A percentile compares a stretch with the other conserved stretches of the same genome.
Conservation (phyloP, 139 green algal species). For the Micractinium sp. region DNA sequence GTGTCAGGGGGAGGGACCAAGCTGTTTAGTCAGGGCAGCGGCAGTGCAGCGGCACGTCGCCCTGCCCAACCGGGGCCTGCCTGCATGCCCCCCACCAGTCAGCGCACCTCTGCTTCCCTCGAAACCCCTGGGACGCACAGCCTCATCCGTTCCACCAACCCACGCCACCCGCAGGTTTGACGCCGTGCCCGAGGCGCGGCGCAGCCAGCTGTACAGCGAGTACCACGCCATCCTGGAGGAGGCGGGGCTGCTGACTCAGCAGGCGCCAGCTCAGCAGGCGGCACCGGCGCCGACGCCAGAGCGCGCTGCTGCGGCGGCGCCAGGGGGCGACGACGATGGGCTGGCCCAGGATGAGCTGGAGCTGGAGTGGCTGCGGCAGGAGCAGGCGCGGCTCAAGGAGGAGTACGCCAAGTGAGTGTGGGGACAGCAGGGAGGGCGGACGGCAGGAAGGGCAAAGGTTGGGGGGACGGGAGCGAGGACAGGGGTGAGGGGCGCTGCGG, state of each 20-base stretch:
- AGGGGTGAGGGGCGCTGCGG: neutral
- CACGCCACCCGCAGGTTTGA: constrained; percentile 30
- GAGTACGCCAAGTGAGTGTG: constrained; percentile 54
- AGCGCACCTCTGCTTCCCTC: neutral
- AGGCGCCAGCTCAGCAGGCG: neutral
- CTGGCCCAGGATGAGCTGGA: constrained; percentile 15
- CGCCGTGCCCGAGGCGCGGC: constrained; percentile 37
- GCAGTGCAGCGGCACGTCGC: neutral
- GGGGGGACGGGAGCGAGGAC: neutral
- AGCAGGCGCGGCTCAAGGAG: constrained; percentile 55
- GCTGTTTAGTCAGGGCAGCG: neutral
- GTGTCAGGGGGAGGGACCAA: too few relatives aligned
- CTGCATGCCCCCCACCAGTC: neutral
- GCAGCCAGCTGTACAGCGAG: constrained; percentile 43
- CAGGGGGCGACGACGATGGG: neutral
- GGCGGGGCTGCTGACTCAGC: neutral
- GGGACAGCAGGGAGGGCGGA: neutral
- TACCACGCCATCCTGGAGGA: constrained; percentile 36
- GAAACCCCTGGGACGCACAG: neutral
- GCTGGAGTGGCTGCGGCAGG: constrained; percentile 41
- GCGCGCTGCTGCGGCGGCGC: neutral
- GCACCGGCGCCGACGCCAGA: neutral
- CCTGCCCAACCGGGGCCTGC: neutral
- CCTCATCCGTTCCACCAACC: neutral
- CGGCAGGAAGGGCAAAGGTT: neutral